A percentile compares a stretch with the other conserved stretches of the same genome.
These are phyloP conservation scores for Didymella segeticola DNA, from an alignment of 2,329 filamentous ascomycete species.

Conservation along the genomic window DNA sequence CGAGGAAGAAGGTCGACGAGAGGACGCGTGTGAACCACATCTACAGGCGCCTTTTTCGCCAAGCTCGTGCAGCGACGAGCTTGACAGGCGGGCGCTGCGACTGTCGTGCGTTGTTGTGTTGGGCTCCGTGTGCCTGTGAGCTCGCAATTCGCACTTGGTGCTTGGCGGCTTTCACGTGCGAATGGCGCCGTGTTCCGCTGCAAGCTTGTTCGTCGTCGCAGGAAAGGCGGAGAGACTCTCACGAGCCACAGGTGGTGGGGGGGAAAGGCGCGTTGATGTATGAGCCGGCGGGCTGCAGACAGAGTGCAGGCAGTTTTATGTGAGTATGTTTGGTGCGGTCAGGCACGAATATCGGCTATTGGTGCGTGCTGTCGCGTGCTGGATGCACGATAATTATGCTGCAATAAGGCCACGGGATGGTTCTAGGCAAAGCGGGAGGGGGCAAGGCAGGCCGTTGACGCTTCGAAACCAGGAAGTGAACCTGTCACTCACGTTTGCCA, in stretches of 20 bases:
- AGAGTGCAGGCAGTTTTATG: conserved; percentile 25
- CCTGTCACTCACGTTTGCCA: conserved; percentile 5
- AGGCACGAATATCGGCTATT: conserved; percentile 39
- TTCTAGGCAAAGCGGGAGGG: conserved; percentile 17
- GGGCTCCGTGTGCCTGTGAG: conserved; percentile 19
- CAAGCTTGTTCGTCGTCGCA: conserved; percentile 6
- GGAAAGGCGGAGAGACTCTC: conserved; percentile 4
- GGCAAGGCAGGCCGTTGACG: background rate
- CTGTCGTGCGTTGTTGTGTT: conserved; percentile 28
- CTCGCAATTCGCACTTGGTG: conserved; percentile 12
- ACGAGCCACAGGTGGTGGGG: background rate
- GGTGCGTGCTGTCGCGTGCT: conserved; percentile 47
- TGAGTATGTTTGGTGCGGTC: conserved; percentile 23
- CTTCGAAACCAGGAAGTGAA: conserved; percentile 4
- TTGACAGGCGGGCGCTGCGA: conserved; percentile 30
- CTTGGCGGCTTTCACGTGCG: conserved; percentile 49
- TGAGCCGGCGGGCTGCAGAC: conserved; percentile 6
- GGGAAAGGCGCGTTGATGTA: conserved; percentile 5
- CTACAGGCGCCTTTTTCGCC: conserved; percentile 55
- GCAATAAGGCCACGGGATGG: conserved; percentile 13
- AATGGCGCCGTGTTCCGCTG: conserved; percentile 23
- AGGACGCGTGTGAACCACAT: conserved; percentile 87
- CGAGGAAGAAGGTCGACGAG: conserved; percentile 83
- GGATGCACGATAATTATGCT: conserved; percentile 28
- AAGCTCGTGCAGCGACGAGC: conserved; percentile 57